These are phyloP conservation scores for Pochonia chlamydosporia DNA, from an alignment of 2,329 filamentous ascomycete genomes.

Conservation along the genomic window DNA sequence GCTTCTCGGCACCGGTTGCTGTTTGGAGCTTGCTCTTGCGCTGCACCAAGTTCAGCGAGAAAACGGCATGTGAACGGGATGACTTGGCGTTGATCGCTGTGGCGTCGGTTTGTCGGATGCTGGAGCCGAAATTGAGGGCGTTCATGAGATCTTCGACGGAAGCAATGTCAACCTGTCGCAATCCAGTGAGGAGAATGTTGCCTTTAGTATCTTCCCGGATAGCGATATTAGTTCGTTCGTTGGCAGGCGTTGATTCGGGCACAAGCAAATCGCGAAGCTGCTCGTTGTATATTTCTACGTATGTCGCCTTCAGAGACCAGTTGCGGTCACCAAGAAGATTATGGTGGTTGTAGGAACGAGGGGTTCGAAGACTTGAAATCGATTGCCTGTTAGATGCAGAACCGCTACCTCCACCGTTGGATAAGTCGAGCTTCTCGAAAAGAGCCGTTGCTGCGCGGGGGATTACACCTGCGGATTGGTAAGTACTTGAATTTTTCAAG, in stretches of 20 bases:
- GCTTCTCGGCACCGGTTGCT: slow-evolving; percentile 64
- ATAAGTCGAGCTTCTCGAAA: slow-evolving; percentile 77
- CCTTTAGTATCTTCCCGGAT: slow-evolving; percentile 94
- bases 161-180: slow-evolving; percentile 83
- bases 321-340: slow-evolving; percentile 59
- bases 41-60: slow-evolving; percentile 89
- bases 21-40: slow-evolving; percentile 57
- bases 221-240: slow-evolving; percentile 73
- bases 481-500: neutral
- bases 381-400: slow-evolving; percentile 44
- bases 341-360: slow-evolving; percentile 58
- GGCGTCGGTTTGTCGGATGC: slow-evolving; percentile 91
- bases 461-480: slow-evolving; percentile 68
- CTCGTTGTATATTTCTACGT: slow-evolving; percentile 98
- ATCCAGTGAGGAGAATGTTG: slow-evolving; percentile 86
- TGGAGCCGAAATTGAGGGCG: slow-evolving; percentile 85
- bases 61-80: slow-evolving; percentile 94
- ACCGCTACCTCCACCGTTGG: slow-evolving; percentile 40
- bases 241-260: slow-evolving; percentile 61
- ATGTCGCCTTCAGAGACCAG: slow-evolving; percentile 91
- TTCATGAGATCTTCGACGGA: slow-evolving; percentile 87
- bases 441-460: slow-evolving; percentile 80
- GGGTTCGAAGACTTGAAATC: slow-evolving; percentile 65
- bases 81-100: slow-evolving; percentile 98
- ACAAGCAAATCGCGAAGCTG: slow-evolving; percentile 85